Evolutionary conservation across 129 eudicot species (phyloP), one percentile per base, ranked within the genome.

Genomic region (Escallonia herrerae): DNA sequence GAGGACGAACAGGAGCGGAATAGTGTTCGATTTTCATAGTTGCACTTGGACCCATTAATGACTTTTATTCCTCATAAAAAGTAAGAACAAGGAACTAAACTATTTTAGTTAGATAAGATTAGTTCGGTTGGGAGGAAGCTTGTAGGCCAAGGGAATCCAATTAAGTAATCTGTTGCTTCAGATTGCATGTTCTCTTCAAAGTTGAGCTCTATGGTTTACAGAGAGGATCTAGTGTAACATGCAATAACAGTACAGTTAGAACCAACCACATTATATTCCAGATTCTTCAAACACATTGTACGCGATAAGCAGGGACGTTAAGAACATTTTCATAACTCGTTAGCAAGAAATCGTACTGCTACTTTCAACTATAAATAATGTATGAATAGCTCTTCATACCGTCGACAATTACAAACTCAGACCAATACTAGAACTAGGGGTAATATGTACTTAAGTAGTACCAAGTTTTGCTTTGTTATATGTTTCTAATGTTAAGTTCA

Each of bases 51-150:
- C 58, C 58, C 58, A 53, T 53, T 4, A 53, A 3, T 53, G 58
- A 53, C 58, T 11, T 9, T 37, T 53, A 53, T 12, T 53, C 58
- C 58, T 53, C 58, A 53, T 53, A 4, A 3, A 49, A 49, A 49
- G 54, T 49, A 49, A 49, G 54, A 49, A 57, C 43, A 42, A 22
- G 50, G 50, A 6, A 41, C 40, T 63, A 40, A 49, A 49, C 54
- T 49, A 49, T 5, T 44, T 44, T 15, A 62, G 5, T 3, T n/a
- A 15, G 53, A 49, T 49, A 49, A 40, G 43, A 5, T 33, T 46
- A 68, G 67, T 40, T 68, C 39, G 80, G 80, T 70, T 37, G 80
- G 75, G 55, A 44, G 75, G 80, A 71, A 56, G 64, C 79, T 62
- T 63, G 80, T 75, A 64, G 80, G 80, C 63, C 71, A 68, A 62